A percentile compares a stretch with the other conserved stretches of the same genome.
These are phyloP conservation scores for Aspergillus cristatus DNA, from an alignment of 495 filamentous ascomycete genomes.

Conservation along the genomic window DNA sequence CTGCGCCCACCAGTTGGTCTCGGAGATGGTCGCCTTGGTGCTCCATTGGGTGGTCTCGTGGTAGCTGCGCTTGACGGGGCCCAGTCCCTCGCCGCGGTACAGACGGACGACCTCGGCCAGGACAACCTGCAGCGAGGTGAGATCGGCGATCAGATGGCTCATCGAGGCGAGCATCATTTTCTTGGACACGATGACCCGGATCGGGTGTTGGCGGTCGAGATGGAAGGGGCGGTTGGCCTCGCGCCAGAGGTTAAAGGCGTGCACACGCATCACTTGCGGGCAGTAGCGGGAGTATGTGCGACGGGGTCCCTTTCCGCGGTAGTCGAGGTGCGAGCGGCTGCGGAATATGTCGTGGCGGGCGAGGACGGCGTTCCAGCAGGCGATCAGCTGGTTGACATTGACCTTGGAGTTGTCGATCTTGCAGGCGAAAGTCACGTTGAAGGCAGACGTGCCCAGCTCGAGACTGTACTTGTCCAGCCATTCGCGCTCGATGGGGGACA, in stretches of 20 bases:
- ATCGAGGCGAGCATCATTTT: constrained; percentile 9
- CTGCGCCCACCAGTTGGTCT: constrained; percentile 1
- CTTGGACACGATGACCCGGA: constrained; percentile 12
- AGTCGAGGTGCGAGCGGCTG: constrained; percentile 1
- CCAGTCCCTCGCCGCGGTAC: constrained; percentile 6
- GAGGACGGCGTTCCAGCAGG: constrained; percentile 10
- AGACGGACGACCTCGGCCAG: constrained; percentile 10
- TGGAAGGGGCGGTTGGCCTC: constrained; percentile 13
- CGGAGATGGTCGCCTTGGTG: not conserved
- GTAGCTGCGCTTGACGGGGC: not conserved
- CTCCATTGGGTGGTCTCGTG: not conserved
- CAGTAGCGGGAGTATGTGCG: constrained; percentile 1
- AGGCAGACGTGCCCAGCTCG: constrained; percentile 5
- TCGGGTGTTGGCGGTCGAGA: constrained; percentile 3
- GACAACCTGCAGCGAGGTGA: constrained; percentile 14
- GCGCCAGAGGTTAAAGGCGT: constrained; percentile 3
- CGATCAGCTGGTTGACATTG: constrained; percentile 2
- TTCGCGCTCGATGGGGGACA: constrained; percentile 16
- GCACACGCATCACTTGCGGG: constrained; percentile 6
- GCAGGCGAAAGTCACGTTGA: constrained; percentile 17
- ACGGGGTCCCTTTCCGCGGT: not conserved
- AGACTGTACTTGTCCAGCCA: constrained; percentile 19
- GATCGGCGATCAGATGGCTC: constrained; percentile 23
- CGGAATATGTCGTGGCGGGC: constrained; percentile 9
- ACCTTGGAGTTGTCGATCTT: constrained; percentile 4